Percentiles rank a stretch among this genome's conserved stretches.
Evolutionary conservation across 352 stramenopile species (phyloP).

Genomic region (Phytophthora sojae): DNA sequence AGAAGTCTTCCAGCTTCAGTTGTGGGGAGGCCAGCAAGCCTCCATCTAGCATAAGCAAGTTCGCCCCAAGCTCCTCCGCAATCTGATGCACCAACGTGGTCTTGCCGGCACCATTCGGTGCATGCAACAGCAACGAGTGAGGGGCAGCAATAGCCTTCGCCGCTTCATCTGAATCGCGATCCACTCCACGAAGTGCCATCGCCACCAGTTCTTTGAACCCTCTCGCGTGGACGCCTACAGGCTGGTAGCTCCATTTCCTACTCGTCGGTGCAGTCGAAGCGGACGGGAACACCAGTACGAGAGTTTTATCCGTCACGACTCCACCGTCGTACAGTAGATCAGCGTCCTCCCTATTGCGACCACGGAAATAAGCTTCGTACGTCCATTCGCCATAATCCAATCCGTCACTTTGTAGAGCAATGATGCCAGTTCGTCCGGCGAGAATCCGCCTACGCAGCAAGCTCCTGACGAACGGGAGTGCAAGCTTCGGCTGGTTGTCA

Average conservation of each 20-base stretch:
- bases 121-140: conserved; percentile 69
- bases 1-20: conserved; percentile 66
- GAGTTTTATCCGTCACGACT: conserved; percentile 66
- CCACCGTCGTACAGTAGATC: conserved; percentile 35
- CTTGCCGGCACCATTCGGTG: conserved; percentile 75
- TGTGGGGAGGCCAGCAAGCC: conserved; percentile 63
- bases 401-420: conserved; percentile 57
- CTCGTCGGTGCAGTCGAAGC: conserved; percentile 15
- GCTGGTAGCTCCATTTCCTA: conserved; percentile 18
- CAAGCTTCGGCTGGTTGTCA: conserved; percentile 48
- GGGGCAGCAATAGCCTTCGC: conserved; percentile 19
- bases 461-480: conserved; percentile 61
- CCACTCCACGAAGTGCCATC: conserved; percentile 39
- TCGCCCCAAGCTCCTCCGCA: conserved; percentile 53
- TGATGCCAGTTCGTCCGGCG: conserved; percentile 23
- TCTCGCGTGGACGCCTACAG: conserved; percentile 51
- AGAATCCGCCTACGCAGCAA: conserved; percentile 59
- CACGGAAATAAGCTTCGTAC: conserved; percentile 58
- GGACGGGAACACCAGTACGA: conserved; percentile 67
- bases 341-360: conserved; percentile 6
- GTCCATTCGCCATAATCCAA: conserved; percentile 70
- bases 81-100: conserved; percentile 70
- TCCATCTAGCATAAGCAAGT: conserved; percentile 71
- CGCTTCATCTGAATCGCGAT: conserved; percentile 1
- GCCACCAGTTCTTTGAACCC: conserved; percentile 50